phyloP scores from a whole-genome alignment of 2,329 filamentous ascomycete genomes.

The Exophiala spinifera region DNA sequence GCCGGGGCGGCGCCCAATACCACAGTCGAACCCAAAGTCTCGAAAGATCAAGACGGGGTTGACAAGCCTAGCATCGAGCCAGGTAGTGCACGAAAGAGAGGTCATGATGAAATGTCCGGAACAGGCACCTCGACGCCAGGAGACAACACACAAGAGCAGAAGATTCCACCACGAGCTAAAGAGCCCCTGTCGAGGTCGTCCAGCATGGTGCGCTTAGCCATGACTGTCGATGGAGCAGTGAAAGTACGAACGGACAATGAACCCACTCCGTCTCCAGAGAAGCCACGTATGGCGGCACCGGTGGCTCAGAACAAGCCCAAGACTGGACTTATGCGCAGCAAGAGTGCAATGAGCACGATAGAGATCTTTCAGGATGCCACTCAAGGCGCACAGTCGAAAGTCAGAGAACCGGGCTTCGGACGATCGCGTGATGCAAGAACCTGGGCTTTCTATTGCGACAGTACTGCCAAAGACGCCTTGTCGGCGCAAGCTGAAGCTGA shows the following conservation, averaged over 20 bases:
- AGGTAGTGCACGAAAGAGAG: conserved; percentile 21
- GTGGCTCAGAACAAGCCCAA: conserved; percentile 45
- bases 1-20: neutral
- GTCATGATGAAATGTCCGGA: conserved; percentile 25
- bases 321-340: conserved; percentile 45
- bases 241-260: conserved; percentile 70
- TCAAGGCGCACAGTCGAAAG: conserved; percentile 7
- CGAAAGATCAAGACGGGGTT: conserved; percentile 3
- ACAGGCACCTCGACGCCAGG: conserved; percentile 21
- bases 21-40: neutral
- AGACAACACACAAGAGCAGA: conserved; percentile 38
- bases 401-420: conserved; percentile 56
- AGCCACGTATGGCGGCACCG: conserved; percentile 49
- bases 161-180: conserved; percentile 35
- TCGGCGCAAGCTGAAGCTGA: conserved; percentile 80
- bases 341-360: conserved; percentile 19
- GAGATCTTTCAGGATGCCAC: conserved; percentile 20
- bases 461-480: conserved; percentile 72
- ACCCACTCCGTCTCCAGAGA: conserved; percentile 65
- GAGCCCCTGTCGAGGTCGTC: conserved; percentile 35
- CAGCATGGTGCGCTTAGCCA: conserved; percentile 66
- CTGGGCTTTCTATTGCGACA: conserved; percentile 89
- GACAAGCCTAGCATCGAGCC: conserved; percentile 7
- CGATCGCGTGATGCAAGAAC: conserved; percentile 82
- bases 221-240: conserved; percentile 88